These are phyloP conservation scores for Xylaria sp. DNA, from an alignment of 2,329 filamentous ascomycete species.

Conservation along the genomic window DNA sequence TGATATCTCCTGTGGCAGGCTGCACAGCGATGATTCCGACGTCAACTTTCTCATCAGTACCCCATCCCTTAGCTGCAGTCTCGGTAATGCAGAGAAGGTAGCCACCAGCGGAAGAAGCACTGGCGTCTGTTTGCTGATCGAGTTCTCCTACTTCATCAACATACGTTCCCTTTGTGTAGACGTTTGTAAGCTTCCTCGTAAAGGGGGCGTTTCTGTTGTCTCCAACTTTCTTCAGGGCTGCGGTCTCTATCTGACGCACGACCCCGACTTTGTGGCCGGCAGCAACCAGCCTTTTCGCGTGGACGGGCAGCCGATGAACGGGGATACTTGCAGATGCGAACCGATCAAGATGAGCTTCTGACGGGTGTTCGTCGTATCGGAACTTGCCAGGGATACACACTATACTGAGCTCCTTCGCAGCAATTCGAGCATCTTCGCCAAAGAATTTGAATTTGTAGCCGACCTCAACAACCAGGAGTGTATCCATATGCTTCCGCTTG, in stretches of 20 bases:
- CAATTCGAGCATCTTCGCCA: slow-evolving; percentile 90
- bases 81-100: slow-evolving; percentile 95
- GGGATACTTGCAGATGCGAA: slow-evolving; percentile 98
- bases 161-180: slow-evolving; percentile 98
- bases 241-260: slow-evolving; percentile 93
- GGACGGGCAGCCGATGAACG: slow-evolving; percentile 88
- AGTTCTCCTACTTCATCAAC: slow-evolving; percentile 91
- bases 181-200: slow-evolving; percentile 89
- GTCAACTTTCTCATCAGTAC: slow-evolving; percentile 92
- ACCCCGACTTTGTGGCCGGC: slow-evolving; percentile 97
- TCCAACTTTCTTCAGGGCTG: slow-evolving; percentile 92
- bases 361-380: slow-evolving; percentile 92
- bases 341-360: slow-evolving; percentile 88
- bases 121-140: slow-evolving; percentile 61
- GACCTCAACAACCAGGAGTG: slow-evolving; percentile 90
- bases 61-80: slow-evolving; percentile 77
- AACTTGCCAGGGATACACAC: slow-evolving; percentile 97
- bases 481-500: slow-evolving; percentile 90
- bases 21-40: slow-evolving; percentile 95
- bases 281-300: slow-evolving; percentile 90
- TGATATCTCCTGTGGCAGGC: slow-evolving; percentile 92
- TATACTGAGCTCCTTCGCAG: slow-evolving; percentile 90
- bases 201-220: slow-evolving; percentile 96
- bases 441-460: slow-evolving; percentile 99
- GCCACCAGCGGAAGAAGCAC: slow-evolving; percentile 74